Evolutionary conservation across 768 basidiomycete species (phyloP), one percentile per base, ranked within the genome.

Genomic region (Tephrocybe sp.): DNA sequence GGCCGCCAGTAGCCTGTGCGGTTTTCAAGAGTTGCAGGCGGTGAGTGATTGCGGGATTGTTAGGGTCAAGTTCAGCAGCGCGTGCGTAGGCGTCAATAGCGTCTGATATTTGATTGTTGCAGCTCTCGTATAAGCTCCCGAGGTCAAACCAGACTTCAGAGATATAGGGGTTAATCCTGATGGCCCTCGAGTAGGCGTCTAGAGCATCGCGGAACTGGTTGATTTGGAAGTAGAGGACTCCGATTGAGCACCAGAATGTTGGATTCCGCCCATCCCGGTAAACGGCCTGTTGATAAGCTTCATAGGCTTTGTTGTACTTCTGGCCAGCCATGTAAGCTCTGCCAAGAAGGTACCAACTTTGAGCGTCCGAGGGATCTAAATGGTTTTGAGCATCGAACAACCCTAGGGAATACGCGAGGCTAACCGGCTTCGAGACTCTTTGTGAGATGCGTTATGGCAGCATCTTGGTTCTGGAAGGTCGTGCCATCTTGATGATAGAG

Each of bases 201-300:
- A 99, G 85, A 2, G 96, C 96, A 63, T 99, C 97, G 46, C 95
- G 92, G 75, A 92, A 99, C 66, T 99, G 97, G 70, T 98, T 98
- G 75, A 99, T 98, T 66, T 99, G 95, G 79, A 97, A 99, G 68
- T 99, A 99, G 1, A 99, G 80, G 0, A 99, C 97, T 41, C 97
- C 97, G 62, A 99, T 99, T 19, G 93, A 96, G 67, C 96, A 98
- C 97, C 97, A 98, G 71, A 98, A 99, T 0, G 97, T 98, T 0
- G 97, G 97, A 66, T 98, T 99, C 52, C 94, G 91, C 17, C 96
- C 97, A 62, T 99, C 97, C 47, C 96, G 90, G 70, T 98, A 98
- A 14, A 99, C 94, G 16, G 97, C 96, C 68, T 99, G 97, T 62
- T 99, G 97, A 66, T 98, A 98, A 0, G 95, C 95, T 68, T 99